These are phyloP conservation scores for Erythrophleum fordii DNA, from an alignment of 306 rosid species.

Conservation along the genomic window DNA sequence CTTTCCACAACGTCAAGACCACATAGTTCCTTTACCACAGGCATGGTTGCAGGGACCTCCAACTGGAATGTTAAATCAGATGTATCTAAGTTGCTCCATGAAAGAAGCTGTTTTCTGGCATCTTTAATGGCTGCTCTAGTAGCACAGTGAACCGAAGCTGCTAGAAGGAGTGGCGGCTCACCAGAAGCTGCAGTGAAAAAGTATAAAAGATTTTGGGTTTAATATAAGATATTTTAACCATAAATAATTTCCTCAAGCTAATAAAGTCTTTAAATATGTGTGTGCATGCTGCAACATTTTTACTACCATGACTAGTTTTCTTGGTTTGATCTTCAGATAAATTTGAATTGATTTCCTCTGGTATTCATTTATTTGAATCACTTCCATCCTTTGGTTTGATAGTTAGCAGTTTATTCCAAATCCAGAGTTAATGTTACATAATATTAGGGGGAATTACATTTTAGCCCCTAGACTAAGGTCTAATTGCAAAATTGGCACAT, in stretches of 20 bases:
- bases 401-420: too few species aligned
- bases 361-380: not conserved
- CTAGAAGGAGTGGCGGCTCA: constrained; percentile 85
- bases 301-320: not conserved
- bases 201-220: not conserved
- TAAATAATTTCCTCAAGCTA: not conserved
- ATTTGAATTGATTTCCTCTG: not conserved
- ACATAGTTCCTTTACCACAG: constrained; percentile 77
- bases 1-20: constrained; percentile 76
- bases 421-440: too few species aligned
- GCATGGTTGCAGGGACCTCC: constrained; percentile 88
- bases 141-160: constrained; percentile 88
- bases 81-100: constrained; percentile 60
- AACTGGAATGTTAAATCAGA: constrained; percentile 53
- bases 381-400: not conserved
- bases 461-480: too few species aligned
- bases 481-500: too few species aligned
- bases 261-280: not conserved
- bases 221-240: too few species aligned
- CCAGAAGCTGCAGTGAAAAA: constrained; percentile 80
- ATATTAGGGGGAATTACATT: too few species aligned
- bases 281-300: not conserved
- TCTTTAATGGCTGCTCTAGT: constrained; percentile 82
- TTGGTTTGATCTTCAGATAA: not conserved
- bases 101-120: constrained; percentile 72